Base-by-base conservation (phyloP, 139 green algal genomes). In the Zygnema cylindricum region DNA sequence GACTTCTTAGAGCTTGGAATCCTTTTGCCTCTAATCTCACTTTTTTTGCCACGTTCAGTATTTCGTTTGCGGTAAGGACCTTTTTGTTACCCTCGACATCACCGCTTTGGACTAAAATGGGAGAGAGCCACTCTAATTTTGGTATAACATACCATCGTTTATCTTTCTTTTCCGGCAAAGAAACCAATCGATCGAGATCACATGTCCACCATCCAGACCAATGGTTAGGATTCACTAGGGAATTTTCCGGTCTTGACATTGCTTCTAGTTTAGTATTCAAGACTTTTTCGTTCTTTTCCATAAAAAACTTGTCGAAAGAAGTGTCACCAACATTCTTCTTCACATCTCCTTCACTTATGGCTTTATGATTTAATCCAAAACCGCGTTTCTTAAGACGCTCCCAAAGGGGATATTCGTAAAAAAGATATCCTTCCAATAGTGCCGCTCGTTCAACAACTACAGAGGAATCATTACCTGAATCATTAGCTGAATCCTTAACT, bases 191-290 rank as follows among this genome's bases (percentile, higher is more conserved):
- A 55, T 35, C 33, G 0, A 82, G 69, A 38, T 88, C 83, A 38
- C 36, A 38, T 2, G 83, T 88, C 83, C 83, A 88, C 83, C 83
- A 88, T 35, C 83, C 83, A 23, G 40, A 22, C 83, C 83, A 88
- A 39, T 88, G 83, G 16, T 43, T 33, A 1, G 83, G 55, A 35
- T 84, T 84, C 49, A 63, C 49, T 25, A 63, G 49, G 7, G 49
- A 16, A 25, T 63, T 63, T 16, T 25, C 16, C 49, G 7, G 49
- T 63, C 7, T 7, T 25, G 49, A 63, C 16, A 16, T 25, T 25
- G 7, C 49, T 16, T 7, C 49, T 25, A 63, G 7, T 63, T 63
- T 63, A 16, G 16, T 16, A 63, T 63, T 7, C 7, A 63, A 7
- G 7, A 16, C 7, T n/a, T n/a, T n/a, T n/a, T n/a, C n/a, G n/a